A percentile compares a stretch with the other conserved stretches of the same genome.
These are phyloP conservation scores for Trichoderma sp. DNA, from an alignment of 2,329 filamentous ascomycete species.

Conservation along the genomic window DNA sequence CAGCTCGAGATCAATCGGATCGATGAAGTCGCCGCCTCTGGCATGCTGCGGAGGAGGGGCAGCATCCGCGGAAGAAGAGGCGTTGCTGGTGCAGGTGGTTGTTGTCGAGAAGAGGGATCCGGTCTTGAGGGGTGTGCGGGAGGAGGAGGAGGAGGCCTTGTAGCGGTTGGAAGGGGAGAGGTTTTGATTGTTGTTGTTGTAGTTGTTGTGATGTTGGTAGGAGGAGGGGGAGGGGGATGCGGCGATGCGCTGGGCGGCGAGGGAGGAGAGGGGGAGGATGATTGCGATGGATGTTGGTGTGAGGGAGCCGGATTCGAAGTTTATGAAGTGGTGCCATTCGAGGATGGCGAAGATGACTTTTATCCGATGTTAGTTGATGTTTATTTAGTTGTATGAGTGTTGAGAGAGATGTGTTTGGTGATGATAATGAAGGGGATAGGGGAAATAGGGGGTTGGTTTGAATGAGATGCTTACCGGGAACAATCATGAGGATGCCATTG, in stretches of 20 bases:
- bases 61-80: background rate
- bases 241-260: slow-evolving; percentile 53
- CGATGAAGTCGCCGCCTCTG: slow-evolving; percentile 29
- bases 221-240: slow-evolving; percentile 29
- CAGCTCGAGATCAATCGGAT: slow-evolving; percentile 41
- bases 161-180: slow-evolving; percentile 32
- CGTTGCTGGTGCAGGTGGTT: slow-evolving; percentile 23
- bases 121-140: slow-evolving; percentile 33
- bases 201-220: slow-evolving; percentile 24
- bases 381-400: no score
- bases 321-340: slow-evolving; percentile 46
- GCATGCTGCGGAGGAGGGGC: no score
- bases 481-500: slow-evolving; percentile 58
- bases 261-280: slow-evolving; percentile 55
- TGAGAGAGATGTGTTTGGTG: no score
- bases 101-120: slow-evolving; percentile 34
- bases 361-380: background rate
- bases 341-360: slow-evolving; percentile 55
- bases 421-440: background rate
- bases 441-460: no score
- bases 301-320: slow-evolving; percentile 55
- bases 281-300: slow-evolving; percentile 54
- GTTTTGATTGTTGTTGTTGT: slow-evolving; percentile 22
- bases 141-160: slow-evolving; percentile 24
- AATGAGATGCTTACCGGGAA: slow-evolving; percentile 49